Evolutionary conservation across 495 filamentous ascomycete species (phyloP).

Genomic region (Lophium mytilinum): DNA sequence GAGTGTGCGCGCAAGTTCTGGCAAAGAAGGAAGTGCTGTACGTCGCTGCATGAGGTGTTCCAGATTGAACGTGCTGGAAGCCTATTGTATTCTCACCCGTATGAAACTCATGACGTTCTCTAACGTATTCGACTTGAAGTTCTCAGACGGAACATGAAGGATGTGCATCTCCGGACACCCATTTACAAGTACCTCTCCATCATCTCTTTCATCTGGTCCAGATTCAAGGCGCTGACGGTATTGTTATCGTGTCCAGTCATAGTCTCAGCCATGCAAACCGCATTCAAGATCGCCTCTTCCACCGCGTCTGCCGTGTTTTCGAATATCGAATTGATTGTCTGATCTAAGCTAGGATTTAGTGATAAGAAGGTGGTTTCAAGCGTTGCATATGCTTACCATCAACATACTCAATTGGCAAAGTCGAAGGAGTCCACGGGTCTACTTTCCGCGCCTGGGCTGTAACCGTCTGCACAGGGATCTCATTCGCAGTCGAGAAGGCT

Average conservation of each 20-base stretch:
- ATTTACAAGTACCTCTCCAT: constrained; percentile 37
- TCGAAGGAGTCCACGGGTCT: constrained; percentile 29
- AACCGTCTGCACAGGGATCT: constrained; percentile 30
- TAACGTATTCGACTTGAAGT: too few relatives aligned
- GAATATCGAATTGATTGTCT: constrained; percentile 43
- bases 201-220: constrained; percentile 40
- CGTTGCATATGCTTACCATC: constrained; percentile 23
- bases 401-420: constrained; percentile 34
- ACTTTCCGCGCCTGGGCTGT: constrained; percentile 14
- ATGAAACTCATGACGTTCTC: too few relatives aligned
- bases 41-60: too few relatives aligned
- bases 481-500: constrained; percentile 44
- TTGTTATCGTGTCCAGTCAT: constrained; percentile 36
- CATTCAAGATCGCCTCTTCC: constrained; percentile 48
- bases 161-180: too few relatives aligned
- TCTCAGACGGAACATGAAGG: too few relatives aligned
- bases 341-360: constrained; percentile 10
- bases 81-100: too few relatives aligned
- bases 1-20: too few relatives aligned
- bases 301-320: constrained; percentile 43
- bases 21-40: too few relatives aligned
- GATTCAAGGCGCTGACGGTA: constrained; percentile 39
- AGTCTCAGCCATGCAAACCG: constrained; percentile 42
- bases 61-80: too few relatives aligned
- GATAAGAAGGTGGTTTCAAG: too few relatives aligned